Percentiles rank a stretch among this genome's conserved stretches.
phyloP scores from a whole-genome alignment of 2,329 filamentous ascomycete species.

The Teratosphaeria pseudoeucalypti region DNA sequence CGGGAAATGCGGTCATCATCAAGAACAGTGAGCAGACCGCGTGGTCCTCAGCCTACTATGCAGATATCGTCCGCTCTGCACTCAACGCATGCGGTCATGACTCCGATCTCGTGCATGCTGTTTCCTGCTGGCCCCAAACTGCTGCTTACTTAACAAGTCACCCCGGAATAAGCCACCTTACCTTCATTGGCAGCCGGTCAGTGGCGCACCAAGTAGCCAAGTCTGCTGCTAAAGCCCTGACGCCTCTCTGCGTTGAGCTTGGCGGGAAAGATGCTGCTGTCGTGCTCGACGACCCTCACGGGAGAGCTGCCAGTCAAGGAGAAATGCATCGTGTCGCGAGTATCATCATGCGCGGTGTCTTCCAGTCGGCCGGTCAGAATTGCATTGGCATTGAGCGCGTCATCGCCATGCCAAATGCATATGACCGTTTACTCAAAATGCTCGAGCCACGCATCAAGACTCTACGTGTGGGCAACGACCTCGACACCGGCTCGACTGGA shows the following conservation, averaged over 20 bases:
- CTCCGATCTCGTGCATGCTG: slow-evolving; percentile 67
- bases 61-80: slow-evolving; percentile 65
- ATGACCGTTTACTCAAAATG: slow-evolving; percentile 59
- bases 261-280: slow-evolving; percentile 93
- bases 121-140: slow-evolving; percentile 78
- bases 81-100: slow-evolving; percentile 74
- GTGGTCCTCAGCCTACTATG: slow-evolving; percentile 81
- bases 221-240: slow-evolving; percentile 77
- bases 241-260: slow-evolving; percentile 78
- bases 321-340: slow-evolving; percentile 63
- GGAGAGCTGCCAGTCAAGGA: slow-evolving; percentile 18
- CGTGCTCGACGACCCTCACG: slow-evolving; percentile 64
- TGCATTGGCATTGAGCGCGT: slow-evolving; percentile 95
- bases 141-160: slow-evolving; percentile 79
- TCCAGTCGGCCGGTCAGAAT: slow-evolving; percentile 93
- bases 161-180: slow-evolving; percentile 73
- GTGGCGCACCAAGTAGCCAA: slow-evolving; percentile 82
- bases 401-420: slow-evolving; percentile 66
- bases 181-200: slow-evolving; percentile 84
- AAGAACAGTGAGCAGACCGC: slow-evolving; percentile 94
- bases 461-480: slow-evolving; percentile 64
- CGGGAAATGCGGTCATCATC: slow-evolving; percentile 83
- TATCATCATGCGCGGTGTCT: slow-evolving; percentile 81
- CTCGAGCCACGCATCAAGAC: slow-evolving; percentile 64
- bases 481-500: slow-evolving; percentile 30